A percentile compares a stretch with the other conserved stretches of the same genome.
Evolutionary conservation across 1,284 basidiomycete species (phyloP).

Genomic region (Phylloboletellus chloephorus): DNA sequence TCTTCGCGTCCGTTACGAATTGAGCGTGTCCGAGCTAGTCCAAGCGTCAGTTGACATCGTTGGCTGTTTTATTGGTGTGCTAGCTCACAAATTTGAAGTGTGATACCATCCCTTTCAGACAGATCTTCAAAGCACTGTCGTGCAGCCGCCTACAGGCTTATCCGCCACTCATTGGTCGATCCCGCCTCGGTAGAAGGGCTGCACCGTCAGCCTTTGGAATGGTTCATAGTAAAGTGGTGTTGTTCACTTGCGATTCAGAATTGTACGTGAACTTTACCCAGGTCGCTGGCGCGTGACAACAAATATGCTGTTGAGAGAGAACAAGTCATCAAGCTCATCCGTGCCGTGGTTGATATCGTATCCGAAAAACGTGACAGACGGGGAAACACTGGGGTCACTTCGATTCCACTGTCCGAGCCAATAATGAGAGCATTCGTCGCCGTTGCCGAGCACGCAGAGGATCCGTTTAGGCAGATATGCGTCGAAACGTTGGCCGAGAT

Average conservation of each 20-base stretch:
- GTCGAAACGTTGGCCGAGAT: constrained; percentile 92
- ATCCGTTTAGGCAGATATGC: constrained; percentile 80
- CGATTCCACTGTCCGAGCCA: constrained; percentile 65
- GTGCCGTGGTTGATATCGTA: constrained; percentile 75
- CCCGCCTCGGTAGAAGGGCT: constrained; percentile 56
- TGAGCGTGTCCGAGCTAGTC: constrained; percentile 67
- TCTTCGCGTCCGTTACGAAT: constrained; percentile 71
- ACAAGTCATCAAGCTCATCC: constrained; percentile 89
- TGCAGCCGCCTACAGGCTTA: constrained; percentile 82
- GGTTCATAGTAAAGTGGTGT: constrained; percentile 78
- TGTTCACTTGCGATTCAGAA: constrained; percentile 1
- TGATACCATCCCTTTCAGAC: constrained; percentile 76
- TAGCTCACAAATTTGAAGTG: constrained; percentile 38
- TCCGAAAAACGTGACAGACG: constrained; percentile 47
- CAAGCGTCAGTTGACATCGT: constrained; percentile 50
- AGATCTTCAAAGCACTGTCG: constrained; percentile 67
- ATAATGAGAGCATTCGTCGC: constrained; percentile 86
- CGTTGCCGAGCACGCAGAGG: constrained; percentile 90
- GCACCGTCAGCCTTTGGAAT: constrained; percentile 67
- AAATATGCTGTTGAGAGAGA: constrained; percentile 86
- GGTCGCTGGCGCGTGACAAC: constrained; percentile 81
- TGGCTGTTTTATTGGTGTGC: neutral
- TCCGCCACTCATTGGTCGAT: constrained; percentile 78
- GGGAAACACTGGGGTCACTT: constrained; percentile 38
- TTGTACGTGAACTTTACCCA: constrained; percentile 31